phyloP scores from a whole-genome alignment of 768 basidiomycete species.

The Solioccasus polychromus region DNA sequence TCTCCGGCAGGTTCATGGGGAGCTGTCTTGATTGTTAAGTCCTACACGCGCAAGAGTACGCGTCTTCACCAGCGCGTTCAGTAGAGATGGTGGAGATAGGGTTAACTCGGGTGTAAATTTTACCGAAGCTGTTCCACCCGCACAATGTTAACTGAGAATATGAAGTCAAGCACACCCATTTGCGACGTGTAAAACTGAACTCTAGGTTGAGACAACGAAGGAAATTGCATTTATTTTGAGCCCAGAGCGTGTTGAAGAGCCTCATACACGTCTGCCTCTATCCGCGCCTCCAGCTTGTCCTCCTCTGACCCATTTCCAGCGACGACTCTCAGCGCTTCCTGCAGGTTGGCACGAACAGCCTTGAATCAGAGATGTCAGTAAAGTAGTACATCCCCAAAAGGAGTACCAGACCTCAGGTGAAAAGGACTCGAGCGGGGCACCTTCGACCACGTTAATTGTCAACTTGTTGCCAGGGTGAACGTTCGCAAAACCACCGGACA shows the following conservation, averaged over 20 bases:
- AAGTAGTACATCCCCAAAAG: background rate
- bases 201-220: conserved; percentile 15
- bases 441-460: conserved; percentile 97
- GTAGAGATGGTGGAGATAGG: too few species aligned
- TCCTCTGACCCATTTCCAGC: conserved; percentile 85
- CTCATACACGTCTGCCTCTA: conserved; percentile 97
- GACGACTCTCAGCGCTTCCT: conserved; percentile 82
- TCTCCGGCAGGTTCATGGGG: conserved; percentile 18
- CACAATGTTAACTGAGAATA: background rate
- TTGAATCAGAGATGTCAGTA: conserved; percentile 32
- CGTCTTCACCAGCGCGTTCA: background rate
- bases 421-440: conserved; percentile 87
- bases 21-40: background rate
- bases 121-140: too few species aligned
- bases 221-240: conserved; percentile 36
- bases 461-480: conserved; percentile 96
- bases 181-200: background rate
- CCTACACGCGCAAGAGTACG: background rate
- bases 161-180: background rate
- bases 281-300: conserved; percentile 88
- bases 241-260: conserved; percentile 83
- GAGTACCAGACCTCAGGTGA: conserved; percentile 71
- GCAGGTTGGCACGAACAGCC: conserved; percentile 88
- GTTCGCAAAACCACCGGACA: conserved; percentile 95
- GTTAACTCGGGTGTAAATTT: too few species aligned